Evolutionary conservation across 768 basidiomycete genomes (phyloP).

Genomic region (Tephrocybe sp.): DNA sequence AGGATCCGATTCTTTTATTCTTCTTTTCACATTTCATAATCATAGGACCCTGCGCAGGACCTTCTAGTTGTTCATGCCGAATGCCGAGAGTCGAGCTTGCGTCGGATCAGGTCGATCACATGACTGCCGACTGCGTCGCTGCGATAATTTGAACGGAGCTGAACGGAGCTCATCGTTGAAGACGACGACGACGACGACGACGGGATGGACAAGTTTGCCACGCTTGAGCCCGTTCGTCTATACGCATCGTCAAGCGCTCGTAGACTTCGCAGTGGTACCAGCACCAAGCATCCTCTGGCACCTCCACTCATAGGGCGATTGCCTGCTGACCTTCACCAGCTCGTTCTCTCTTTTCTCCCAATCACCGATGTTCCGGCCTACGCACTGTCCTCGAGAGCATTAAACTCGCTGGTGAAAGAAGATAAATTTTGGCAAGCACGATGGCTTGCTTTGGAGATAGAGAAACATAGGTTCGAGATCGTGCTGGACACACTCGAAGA

Average conservation of each 20-base stretch:
- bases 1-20: too few relatives aligned
- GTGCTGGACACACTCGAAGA: slow-evolving; percentile 53
- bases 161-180: not conserved
- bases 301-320: slow-evolving; percentile 67
- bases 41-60: too few relatives aligned
- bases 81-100: too few relatives aligned
- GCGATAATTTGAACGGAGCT: too few relatives aligned
- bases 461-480: slow-evolving; percentile 34
- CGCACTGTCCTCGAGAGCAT: slow-evolving; percentile 61
- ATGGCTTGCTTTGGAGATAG: slow-evolving; percentile 57
- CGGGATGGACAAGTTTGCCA: slow-evolving; percentile 81
- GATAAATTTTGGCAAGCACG: slow-evolving; percentile 78
- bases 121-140: slow-evolving; percentile 10
- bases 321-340: slow-evolving; percentile 72
- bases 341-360: slow-evolving; percentile 71
- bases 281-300: slow-evolving; percentile 15
- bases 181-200: slow-evolving; percentile 10
- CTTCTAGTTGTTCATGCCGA: too few relatives aligned
- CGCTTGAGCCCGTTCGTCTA: slow-evolving; percentile 72
- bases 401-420: slow-evolving; percentile 60
- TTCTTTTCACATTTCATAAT: too few relatives aligned
- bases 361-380: slow-evolving; percentile 81
- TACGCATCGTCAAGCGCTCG: slow-evolving; percentile 37
- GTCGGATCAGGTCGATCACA: slow-evolving; percentile 2
- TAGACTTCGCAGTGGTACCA: slow-evolving; percentile 19